These are phyloP conservation scores for Trametes villosa DNA, from an alignment of 768 basidiomycete genomes.

Conservation along the genomic window DNA sequence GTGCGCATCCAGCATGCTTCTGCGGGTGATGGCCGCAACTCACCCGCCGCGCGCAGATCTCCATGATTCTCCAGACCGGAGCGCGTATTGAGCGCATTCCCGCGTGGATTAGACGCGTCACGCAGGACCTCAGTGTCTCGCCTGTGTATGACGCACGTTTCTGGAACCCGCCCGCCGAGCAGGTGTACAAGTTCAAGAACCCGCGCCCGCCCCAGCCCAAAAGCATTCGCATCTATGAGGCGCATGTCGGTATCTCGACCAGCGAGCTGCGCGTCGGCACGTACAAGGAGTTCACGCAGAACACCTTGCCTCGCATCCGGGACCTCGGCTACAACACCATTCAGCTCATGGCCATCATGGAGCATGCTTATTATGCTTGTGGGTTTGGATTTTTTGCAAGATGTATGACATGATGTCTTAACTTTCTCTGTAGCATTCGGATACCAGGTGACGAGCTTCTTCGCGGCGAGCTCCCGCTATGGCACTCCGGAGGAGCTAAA, in stretches of 20 bases:
- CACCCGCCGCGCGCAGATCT: conserved; percentile 59
- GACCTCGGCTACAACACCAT: conserved; percentile 95
- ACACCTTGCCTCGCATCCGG: conserved; percentile 86
- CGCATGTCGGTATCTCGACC: conserved; percentile 97
- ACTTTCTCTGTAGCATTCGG: conserved; percentile 74
- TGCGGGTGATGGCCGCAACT: background rate
- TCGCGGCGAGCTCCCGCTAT: conserved; percentile 95
- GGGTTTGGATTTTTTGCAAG: conserved; percentile 50
- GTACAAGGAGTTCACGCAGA: conserved; percentile 92
- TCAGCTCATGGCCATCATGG: conserved; percentile 98
- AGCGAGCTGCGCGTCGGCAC: conserved; percentile 86
- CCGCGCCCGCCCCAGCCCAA: conserved; percentile 66
- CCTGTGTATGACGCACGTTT: conserved; percentile 96
- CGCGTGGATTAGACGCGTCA: conserved; percentile 93
- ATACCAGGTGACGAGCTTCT: conserved; percentile 97
- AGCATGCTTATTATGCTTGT: conserved; percentile 98
- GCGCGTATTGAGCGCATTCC: conserved; percentile 90
- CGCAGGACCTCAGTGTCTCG: conserved; percentile 88
- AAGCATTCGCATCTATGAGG: conserved; percentile 88
- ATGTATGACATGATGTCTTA: background rate
- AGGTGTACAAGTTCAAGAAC: conserved; percentile 85
- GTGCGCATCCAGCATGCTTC: conserved; percentile 40
- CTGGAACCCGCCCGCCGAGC: conserved; percentile 87
- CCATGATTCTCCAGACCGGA: conserved; percentile 82
- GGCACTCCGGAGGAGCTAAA: conserved; percentile 95